A percentile compares a stretch with the other conserved stretches of the same genome.
phyloP scores from a whole-genome alignment of 2,329 filamentous ascomycete genomes.

The Colletotrichum somersetense region DNA sequence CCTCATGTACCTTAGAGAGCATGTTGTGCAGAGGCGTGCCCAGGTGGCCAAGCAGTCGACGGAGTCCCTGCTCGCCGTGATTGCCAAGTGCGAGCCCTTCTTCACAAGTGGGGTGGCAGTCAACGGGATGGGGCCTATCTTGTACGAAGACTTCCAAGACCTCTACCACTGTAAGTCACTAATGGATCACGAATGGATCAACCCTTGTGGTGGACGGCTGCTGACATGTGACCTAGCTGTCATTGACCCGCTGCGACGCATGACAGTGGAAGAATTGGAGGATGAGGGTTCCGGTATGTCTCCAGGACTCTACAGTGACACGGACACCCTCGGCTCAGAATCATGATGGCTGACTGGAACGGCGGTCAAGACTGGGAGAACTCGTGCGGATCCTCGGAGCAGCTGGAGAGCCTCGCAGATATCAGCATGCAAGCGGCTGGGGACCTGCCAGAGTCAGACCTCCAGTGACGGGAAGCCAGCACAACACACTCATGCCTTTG shows the following conservation, averaged over 20 bases:
- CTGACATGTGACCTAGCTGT: slow-evolving; percentile 50
- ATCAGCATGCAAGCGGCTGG: slow-evolving; percentile 57
- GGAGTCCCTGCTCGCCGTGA: slow-evolving; percentile 55
- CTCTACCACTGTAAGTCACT: slow-evolving; percentile 54
- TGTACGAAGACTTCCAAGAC: slow-evolving; percentile 48
- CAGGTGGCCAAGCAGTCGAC: slow-evolving; percentile 60
- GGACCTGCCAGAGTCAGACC: slow-evolving; percentile 55
- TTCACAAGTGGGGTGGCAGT: slow-evolving; percentile 47
- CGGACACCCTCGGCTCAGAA: slow-evolving; percentile 51
- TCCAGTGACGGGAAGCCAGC: slow-evolving; percentile 43
- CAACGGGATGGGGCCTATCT: slow-evolving; percentile 5
- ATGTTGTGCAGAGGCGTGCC: slow-evolving; percentile 56
- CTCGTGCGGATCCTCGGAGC: slow-evolving; percentile 67
- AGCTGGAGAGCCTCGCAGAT: slow-evolving; percentile 64
- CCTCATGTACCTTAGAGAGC: slow-evolving; percentile 61
- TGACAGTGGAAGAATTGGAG: slow-evolving; percentile 70
- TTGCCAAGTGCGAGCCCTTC: slow-evolving; percentile 58
- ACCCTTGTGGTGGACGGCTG: not conserved
- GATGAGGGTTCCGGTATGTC: slow-evolving; percentile 71
- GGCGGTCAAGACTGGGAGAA: slow-evolving; percentile 65
- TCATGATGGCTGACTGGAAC: slow-evolving; percentile 51
- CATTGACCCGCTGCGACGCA: slow-evolving; percentile 61
- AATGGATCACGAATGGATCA: slow-evolving; percentile 15
- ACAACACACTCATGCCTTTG: slow-evolving; percentile 24
- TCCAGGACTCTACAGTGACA: slow-evolving; percentile 50